phyloP scores from a whole-genome alignment of 345 rosid genomes.

The Heritiera fomes region DNA sequence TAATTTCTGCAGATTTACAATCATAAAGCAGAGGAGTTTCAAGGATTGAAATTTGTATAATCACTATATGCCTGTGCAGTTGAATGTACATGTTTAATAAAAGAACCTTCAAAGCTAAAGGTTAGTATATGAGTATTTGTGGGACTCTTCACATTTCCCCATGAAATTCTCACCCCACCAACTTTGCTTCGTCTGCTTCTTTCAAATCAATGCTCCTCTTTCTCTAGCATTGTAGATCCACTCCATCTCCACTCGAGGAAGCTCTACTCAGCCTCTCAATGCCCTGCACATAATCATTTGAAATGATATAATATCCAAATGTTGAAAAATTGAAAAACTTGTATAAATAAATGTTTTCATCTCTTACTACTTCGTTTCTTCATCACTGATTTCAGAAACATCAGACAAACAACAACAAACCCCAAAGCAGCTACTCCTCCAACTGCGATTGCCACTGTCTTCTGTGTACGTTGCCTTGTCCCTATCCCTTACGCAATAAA shows the following conservation, averaged over 20 bases:
- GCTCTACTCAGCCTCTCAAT: not conserved
- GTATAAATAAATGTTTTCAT: constrained; percentile 10
- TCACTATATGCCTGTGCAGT: not conserved
- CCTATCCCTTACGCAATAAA: constrained; percentile 25
- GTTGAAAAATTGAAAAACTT: not conserved
- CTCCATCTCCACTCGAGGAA: not conserved
- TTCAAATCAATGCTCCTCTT: not conserved
- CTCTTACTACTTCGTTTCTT: constrained; percentile 52
- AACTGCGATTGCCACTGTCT: constrained; percentile 77
- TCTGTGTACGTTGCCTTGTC: constrained; percentile 53
- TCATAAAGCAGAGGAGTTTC: not conserved
- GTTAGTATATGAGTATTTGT: not conserved
- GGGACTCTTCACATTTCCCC: not conserved
- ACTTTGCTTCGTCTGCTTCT: not conserved
- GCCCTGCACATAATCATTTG: constrained; percentile 16
- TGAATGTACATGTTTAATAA: not conserved
- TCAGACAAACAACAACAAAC: constrained; percentile 58
- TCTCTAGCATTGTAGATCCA: not conserved
- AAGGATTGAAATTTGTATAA: not conserved
- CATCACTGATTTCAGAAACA: constrained; percentile 53
- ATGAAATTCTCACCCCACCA: too few relatives aligned
- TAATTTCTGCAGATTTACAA: not conserved
- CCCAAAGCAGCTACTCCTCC: constrained; percentile 82
- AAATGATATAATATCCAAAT: not conserved
- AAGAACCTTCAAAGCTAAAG: not conserved